Evolutionary conservation across 176 grass and related monocot species (phyloP).

Genomic region (Alopecurus myosuroides): DNA sequence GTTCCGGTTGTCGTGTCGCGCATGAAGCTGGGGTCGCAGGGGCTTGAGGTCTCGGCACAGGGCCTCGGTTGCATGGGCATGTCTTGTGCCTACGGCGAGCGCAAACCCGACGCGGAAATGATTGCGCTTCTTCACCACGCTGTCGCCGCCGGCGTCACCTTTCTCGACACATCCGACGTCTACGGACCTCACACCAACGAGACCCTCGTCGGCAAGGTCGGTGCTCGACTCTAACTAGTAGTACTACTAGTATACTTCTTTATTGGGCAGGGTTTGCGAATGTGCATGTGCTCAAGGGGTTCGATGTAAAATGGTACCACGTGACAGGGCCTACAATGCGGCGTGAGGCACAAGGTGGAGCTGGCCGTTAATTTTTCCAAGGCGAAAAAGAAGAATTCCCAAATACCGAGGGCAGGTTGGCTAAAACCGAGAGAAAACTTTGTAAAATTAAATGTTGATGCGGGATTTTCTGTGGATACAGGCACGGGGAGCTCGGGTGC

Average conservation of each 20-base stretch:
- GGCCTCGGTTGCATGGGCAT: conserved; percentile 88
- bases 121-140: conserved; percentile 64
- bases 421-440: too few species aligned
- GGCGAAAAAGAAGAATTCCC: too few species aligned
- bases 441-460: too few species aligned
- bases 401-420: too few species aligned
- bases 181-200: conserved; percentile 82
- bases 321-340: conserved; percentile 38
- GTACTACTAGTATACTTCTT: too few species aligned
- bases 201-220: conserved; percentile 61
- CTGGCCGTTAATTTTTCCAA: too few species aligned
- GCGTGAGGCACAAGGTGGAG: conserved; percentile 49
- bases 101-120: conserved; percentile 28
- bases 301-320: not conserved
- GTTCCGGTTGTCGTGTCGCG: not conserved
- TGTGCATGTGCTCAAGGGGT: too few species aligned
- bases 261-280: too few species aligned
- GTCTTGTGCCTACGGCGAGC: conserved; percentile 17
- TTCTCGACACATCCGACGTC: conserved; percentile 66
- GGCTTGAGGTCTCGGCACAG: conserved; percentile 71
- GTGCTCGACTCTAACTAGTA: too few species aligned
- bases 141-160: conserved; percentile 51
- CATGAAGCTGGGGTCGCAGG: conserved; percentile 75
- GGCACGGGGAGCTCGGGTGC: too few species aligned
- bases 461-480: too few species aligned